Evolutionary conservation across 257 asterid genomes (phyloP).

Genomic region (Ligustrum vulgare): DNA sequence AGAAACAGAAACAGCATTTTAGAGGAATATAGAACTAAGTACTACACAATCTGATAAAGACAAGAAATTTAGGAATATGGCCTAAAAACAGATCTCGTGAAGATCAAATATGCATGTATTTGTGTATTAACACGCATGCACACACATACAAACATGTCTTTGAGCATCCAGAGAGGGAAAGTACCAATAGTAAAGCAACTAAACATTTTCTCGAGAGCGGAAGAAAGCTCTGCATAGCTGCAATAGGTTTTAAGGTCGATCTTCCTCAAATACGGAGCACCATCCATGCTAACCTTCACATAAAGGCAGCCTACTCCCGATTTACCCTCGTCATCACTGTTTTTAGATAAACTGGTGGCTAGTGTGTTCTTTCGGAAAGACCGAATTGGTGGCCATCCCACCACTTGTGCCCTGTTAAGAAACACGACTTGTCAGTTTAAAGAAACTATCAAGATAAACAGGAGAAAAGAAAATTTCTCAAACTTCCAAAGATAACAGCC

Average conservation of each 20-base stretch:
- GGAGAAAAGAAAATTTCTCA: neutral
- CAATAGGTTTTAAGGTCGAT: constrained; percentile 61
- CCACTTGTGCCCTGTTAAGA: constrained; percentile 68
- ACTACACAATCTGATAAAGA: neutral
- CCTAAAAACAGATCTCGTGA: neutral
- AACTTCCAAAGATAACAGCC: neutral
- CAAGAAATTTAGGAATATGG: neutral
- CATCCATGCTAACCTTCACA: constrained; percentile 91
- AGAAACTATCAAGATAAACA: neutral
- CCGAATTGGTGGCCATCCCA: constrained; percentile 95
- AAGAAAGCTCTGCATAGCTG: constrained; percentile 61
- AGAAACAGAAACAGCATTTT: too few species aligned
- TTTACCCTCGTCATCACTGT: constrained; percentile 35
- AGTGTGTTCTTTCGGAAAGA: constrained; percentile 75
- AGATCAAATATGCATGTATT: neutral
- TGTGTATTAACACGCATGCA: too few species aligned
- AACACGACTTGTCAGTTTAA: neutral
- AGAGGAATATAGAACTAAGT: too few species aligned
- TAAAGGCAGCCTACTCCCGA: constrained; percentile 53
- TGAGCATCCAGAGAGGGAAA: neutral
- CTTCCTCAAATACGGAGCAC: constrained; percentile 87
- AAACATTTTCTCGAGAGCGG: constrained; percentile 81
- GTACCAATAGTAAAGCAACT: constrained; percentile 81
- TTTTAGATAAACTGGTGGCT: constrained; percentile 46
- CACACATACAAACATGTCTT: neutral